Conservation (phyloP, 139 green algal genomes). For the Monoraphidium neglectum region DNA sequence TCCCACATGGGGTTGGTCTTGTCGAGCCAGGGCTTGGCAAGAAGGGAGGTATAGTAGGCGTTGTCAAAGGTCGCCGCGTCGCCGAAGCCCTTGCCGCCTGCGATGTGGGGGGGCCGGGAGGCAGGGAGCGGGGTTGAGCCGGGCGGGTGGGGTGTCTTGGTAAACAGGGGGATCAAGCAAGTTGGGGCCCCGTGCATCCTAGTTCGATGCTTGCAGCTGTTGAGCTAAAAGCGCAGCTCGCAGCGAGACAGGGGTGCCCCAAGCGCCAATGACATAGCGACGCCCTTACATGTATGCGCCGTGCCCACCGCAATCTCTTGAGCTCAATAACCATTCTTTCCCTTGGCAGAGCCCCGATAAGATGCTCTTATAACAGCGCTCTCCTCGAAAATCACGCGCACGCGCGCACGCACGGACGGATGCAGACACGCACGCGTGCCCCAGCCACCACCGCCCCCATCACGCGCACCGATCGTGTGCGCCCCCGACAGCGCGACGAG, state of each 20-base stretch:
- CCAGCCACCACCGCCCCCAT: not conserved
- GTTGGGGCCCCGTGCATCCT: too few relatives aligned
- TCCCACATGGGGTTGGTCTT: conserved; percentile 1
- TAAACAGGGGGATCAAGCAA: too few relatives aligned
- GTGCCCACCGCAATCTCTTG: not conserved
- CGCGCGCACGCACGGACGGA: too few relatives aligned
- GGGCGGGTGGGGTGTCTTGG: too few relatives aligned
- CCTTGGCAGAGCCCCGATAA: not conserved
- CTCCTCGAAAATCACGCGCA: not conserved
- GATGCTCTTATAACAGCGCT: not conserved
- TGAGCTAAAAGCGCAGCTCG: too few relatives aligned
- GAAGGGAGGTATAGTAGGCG: conserved; percentile 83
- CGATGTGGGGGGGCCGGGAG: too few relatives aligned
- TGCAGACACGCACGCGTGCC: not conserved
- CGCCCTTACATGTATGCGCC: too few relatives aligned
- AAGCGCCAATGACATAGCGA: too few relatives aligned
- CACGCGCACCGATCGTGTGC: conserved; percentile 60
- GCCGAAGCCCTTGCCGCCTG: conserved; percentile 91
- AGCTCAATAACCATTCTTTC: not conserved
- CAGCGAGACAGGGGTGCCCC: too few relatives aligned
- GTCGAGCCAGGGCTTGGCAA: conserved; percentile 73
- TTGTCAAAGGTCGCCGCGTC: conserved; percentile 92
- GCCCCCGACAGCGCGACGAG: conserved; percentile 66
- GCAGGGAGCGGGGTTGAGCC: too few relatives aligned
- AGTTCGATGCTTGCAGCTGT: too few relatives aligned